Percentiles rank a stretch among this genome's conserved stretches.
phyloP scores from a whole-genome alignment of 345 rosid genomes.

The Citrus australasica region DNA sequence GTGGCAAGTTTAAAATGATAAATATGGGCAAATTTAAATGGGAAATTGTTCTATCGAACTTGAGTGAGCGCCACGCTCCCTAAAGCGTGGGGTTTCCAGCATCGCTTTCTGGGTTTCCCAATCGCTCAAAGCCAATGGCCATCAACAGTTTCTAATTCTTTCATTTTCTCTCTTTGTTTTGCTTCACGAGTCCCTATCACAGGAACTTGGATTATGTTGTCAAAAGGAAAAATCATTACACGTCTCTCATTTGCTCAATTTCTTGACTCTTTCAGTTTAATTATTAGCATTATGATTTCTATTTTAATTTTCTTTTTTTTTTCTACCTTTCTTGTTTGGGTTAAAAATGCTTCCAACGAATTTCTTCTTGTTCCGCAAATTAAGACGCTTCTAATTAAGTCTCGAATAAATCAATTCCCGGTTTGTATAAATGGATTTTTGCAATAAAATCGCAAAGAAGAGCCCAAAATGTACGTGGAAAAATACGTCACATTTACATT shows the following conservation, averaged over 20 bases:
- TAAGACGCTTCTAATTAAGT: neutral
- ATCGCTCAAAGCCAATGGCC: neutral
- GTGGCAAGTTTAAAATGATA: neutral
- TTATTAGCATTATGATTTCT: no score
- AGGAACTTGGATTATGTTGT: neutral
- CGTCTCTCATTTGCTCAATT: no score
- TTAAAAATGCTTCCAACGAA: no score
- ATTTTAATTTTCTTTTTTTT: no score
- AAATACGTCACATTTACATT: neutral
- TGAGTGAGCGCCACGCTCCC: constrained; percentile 3
- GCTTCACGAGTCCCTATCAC: no score
- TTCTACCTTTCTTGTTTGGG: no score
- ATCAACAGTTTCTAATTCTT: neutral
- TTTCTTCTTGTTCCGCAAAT: no score
- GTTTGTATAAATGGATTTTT: neutral
- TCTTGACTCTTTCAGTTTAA: no score
- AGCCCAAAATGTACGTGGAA: neutral
- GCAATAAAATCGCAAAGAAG: neutral
- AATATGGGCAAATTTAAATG: neutral
- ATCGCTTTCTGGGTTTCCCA: neutral
- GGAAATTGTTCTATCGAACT: neutral
- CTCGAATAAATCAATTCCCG: neutral
- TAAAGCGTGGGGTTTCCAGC: neutral
- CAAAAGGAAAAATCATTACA: no score
- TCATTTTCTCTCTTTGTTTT: neutral